Evolutionary conservation across 179 eudicot species (phyloP), one percentile per base, ranked within the genome.

Genomic region (Silene vulgaris): DNA sequence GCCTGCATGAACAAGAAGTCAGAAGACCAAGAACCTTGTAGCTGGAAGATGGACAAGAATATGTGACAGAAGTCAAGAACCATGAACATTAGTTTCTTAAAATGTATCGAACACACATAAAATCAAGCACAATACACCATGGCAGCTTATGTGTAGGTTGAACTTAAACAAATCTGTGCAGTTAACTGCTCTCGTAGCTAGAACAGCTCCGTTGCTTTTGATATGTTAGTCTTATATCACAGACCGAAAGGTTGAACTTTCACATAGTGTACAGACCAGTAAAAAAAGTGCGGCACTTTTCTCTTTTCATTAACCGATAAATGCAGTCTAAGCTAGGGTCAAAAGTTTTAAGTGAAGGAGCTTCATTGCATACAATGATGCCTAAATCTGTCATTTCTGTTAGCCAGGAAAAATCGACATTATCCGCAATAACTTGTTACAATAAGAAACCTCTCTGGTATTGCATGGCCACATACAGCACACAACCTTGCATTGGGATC

Each of bases 1-100:
- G 97, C 88, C 99, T 96, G 90, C 89, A 87, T 16, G 80, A 17
- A 80, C 28, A 54, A 48, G 20, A 45, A 60, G 60, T 78, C 40
- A 80, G 54, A 11, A n/a, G 32, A 68, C 30, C 13, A 72, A 16
- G 11, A 56, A 32, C 67, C 12, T 13, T 28, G 35, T 48, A 32
- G 2, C 16, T 3, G 50, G 23, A 43, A 16, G 1, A 14, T 5
- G 60, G 60, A 56, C 52, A 45, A 45, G 52, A 45, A 45, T n/a
- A 4, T 56, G 19, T 14, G 17, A n/a, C 19, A 16, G 20, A 56
- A 16, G 60, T 56, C 60, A 56, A n/a, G 20, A 16, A 56, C 8
- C 60, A 56, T 56, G 60, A 20, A 56, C 60, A 56, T 16, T 56
- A 16, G 20, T 16, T 56, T n/a, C 19, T 56, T n/a, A 56, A 56